These are phyloP conservation scores for Enterocytospora artemiae DNA, from an alignment of 371 early-diverging fungal genomes.

Conservation along the genomic window DNA sequence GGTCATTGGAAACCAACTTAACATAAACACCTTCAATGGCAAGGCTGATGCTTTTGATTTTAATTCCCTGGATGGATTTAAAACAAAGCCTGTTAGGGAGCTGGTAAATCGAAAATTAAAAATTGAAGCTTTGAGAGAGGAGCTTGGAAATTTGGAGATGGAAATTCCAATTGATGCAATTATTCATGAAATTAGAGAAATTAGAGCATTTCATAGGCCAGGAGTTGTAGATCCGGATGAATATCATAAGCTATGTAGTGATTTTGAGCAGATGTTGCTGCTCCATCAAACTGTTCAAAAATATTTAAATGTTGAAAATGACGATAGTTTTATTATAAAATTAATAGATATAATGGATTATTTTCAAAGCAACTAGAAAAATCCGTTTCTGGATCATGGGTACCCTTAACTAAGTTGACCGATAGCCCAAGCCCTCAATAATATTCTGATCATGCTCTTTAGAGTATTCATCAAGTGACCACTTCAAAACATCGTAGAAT, in stretches of 20 bases:
- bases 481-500: too few relatives aligned
- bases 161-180: neutral
- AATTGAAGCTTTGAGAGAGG: neutral
- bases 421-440: too few relatives aligned
- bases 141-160: neutral
- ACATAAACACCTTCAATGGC: slow-evolving; percentile 24
- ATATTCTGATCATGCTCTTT: too few relatives aligned
- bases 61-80: slow-evolving; percentile 9
- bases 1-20: slow-evolving; percentile 39
- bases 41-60: slow-evolving; percentile 41
- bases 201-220: neutral
- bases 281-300: neutral
- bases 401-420: too few relatives aligned
- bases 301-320: slow-evolving; percentile 13
- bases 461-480: too few relatives aligned
- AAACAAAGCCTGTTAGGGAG: slow-evolving; percentile 11
- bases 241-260: neutral
- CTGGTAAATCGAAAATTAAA: slow-evolving; percentile 7
- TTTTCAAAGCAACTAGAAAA: too few relatives aligned
- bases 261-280: slow-evolving; percentile 1
- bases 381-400: too few relatives aligned
- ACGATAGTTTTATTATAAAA: slow-evolving; percentile 5
- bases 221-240: slow-evolving; percentile 1
- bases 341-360: slow-evolving; percentile 13
- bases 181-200: slow-evolving; percentile 7